These are phyloP conservation scores for Alternaria gansuensis DNA, from an alignment of 2,329 filamentous ascomycete species.

Conservation along the genomic window DNA sequence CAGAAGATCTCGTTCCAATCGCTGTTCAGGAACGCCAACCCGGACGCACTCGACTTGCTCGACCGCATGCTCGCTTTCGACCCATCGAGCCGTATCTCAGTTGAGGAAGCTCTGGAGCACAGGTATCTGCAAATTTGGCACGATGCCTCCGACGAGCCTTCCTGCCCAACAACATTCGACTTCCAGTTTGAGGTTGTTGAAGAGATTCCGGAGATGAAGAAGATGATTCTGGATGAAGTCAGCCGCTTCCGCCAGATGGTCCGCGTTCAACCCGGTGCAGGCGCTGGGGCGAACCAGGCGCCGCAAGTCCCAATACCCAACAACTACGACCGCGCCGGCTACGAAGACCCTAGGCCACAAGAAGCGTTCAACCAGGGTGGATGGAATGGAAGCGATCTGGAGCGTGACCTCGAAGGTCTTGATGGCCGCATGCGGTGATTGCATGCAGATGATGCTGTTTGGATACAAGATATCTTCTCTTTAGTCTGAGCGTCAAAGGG, in stretches of 20 bases:
- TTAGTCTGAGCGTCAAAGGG: constrained; percentile 14
- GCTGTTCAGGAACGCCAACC: constrained; percentile 94
- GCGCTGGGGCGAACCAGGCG: constrained; percentile 52
- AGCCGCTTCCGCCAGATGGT: constrained; percentile 77
- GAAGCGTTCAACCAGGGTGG: constrained; percentile 57
- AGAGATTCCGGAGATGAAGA: constrained; percentile 92
- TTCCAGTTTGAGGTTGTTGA: constrained; percentile 99
- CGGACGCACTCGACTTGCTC: constrained; percentile 91
- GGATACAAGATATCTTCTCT: constrained; percentile 21
- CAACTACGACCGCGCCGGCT: constrained; percentile 64
- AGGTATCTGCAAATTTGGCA: constrained; percentile 98
- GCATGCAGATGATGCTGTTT: constrained; percentile 13
- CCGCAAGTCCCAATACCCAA: constrained; percentile 70
- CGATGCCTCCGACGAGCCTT: constrained; percentile 93
- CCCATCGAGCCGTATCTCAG: constrained; percentile 88
- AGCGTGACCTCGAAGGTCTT: constrained; percentile 60
- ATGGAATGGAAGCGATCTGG: constrained; percentile 54
- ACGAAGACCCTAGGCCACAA: constrained; percentile 71
- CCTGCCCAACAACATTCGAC: constrained; percentile 93
- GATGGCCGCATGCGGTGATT: constrained; percentile 40
- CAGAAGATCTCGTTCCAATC: constrained; percentile 87
- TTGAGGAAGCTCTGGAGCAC: constrained; percentile 95
- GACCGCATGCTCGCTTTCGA: constrained; percentile 99
- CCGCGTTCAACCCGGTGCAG: constrained; percentile 50
- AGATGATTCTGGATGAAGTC: constrained; percentile 97